phyloP scores from a whole-genome alignment of 495 filamentous ascomycete genomes.

The Hyphodiscus hymeniophilus region DNA sequence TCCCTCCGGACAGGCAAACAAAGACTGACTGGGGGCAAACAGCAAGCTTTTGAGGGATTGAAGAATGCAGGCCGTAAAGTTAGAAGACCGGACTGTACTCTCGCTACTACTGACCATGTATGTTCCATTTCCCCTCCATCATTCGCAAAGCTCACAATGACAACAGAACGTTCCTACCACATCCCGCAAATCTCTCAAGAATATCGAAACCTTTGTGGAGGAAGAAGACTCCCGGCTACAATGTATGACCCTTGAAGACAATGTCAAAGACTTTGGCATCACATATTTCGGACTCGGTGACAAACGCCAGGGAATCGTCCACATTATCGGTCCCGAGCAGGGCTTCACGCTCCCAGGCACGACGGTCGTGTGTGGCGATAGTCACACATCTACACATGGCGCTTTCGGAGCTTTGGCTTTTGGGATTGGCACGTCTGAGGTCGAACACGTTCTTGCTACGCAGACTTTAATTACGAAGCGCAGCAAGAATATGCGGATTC shows the following conservation, averaged over 20 bases:
- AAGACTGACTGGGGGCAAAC: slow-evolving; percentile 3
- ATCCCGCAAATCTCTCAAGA: slow-evolving; percentile 83
- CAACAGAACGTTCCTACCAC: slow-evolving; percentile 83
- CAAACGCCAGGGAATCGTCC: slow-evolving; percentile 96
- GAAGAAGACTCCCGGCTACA: slow-evolving; percentile 89
- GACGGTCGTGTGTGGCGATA: slow-evolving; percentile 95
- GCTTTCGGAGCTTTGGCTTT: slow-evolving; percentile 94
- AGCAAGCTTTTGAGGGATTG: slow-evolving; percentile 97
- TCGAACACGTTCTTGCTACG: slow-evolving; percentile 96
- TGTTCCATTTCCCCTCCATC: slow-evolving; percentile 25
- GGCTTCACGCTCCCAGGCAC: slow-evolving; percentile 97
- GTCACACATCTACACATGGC: slow-evolving; percentile 95
- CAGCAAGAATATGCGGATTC: slow-evolving; percentile 97
- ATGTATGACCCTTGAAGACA: slow-evolving; percentile 92
- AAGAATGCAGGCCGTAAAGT: slow-evolving; percentile 80
- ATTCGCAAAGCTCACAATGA: background rate
- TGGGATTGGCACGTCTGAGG: slow-evolving; percentile 96
- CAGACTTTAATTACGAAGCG: slow-evolving; percentile 90
- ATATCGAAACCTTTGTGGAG: slow-evolving; percentile 79
- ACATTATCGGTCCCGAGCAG: slow-evolving; percentile 98
- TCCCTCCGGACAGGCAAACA: background rate
- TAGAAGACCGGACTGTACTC: slow-evolving; percentile 88
- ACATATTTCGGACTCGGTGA: slow-evolving; percentile 97
- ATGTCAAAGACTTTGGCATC: slow-evolving; percentile 91
- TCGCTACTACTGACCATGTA: slow-evolving; percentile 97